Conservation (phyloP, 176 grass and related monocot species). For the Bonia amplexicaulis region DNA sequence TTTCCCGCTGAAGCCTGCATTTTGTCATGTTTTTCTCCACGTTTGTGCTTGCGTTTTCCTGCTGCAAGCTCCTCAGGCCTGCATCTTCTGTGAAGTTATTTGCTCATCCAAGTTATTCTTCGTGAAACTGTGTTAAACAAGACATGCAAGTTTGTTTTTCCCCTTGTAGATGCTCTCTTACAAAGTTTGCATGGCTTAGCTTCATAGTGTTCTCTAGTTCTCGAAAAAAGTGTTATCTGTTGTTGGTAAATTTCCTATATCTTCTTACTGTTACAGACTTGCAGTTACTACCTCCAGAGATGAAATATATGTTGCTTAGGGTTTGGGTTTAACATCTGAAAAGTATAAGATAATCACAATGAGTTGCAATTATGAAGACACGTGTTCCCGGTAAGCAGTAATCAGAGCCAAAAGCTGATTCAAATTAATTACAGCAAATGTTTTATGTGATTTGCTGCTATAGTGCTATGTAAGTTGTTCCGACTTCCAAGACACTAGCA, state of each 20-base stretch:
- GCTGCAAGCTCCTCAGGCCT: conserved; percentile 13
- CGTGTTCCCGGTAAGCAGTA: conserved; percentile 14
- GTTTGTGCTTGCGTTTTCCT: conserved; percentile 19
- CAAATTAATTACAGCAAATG: not conserved
- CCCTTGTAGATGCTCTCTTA: not conserved
- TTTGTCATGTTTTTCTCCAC: conserved; percentile 37
- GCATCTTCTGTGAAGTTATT: conserved; percentile 41
- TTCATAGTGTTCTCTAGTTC: not conserved
- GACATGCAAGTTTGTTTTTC: conserved; percentile 15
- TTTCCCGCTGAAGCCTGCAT: conserved; percentile 25
- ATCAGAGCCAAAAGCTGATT: not conserved
- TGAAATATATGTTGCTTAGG: not conserved
- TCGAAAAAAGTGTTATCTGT: not conserved
- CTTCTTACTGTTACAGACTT: conserved; percentile 11
- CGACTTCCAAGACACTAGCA: not conserved
- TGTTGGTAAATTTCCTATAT: not conserved
- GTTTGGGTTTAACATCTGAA: conserved; percentile 5
- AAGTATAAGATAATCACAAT: conserved; percentile 5
- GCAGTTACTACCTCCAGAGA: conserved; percentile 6
- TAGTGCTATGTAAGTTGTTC: conserved; percentile 11
- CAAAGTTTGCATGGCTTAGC: not conserved
- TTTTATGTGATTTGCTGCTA: not conserved
- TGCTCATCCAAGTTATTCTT: conserved; percentile 47
- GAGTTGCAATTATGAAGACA: not conserved
- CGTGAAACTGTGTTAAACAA: conserved; percentile 1